Conservation (phyloP, 2,329 filamentous ascomycete species). For the Trichoderma sp. region DNA sequence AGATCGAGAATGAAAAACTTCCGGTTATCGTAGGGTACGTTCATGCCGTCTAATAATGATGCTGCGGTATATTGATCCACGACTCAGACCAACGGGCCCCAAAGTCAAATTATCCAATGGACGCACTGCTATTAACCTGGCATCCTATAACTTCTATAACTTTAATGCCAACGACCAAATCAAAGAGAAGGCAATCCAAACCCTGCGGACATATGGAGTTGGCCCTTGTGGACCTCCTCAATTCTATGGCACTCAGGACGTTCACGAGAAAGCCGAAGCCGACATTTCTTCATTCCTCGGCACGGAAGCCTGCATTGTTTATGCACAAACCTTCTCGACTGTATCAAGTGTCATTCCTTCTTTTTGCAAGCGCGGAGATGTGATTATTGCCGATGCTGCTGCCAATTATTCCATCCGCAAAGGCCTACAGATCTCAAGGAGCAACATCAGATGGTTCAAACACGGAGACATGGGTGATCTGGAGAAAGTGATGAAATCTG, state of each 20-base stretch:
- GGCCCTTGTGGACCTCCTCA: constrained; percentile 95
- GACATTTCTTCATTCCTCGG: constrained; percentile 93
- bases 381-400: constrained; percentile 91
- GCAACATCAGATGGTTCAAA: constrained; percentile 88
- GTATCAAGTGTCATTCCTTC: constrained; percentile 96
- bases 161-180: constrained; percentile 89
- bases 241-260: constrained; percentile 97
- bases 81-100: constrained; percentile 73
- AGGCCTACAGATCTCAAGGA: constrained; percentile 88
- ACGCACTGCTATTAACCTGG: constrained; percentile 87
- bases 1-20: constrained; percentile 76
- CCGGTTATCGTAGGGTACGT: constrained; percentile 82
- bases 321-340: constrained; percentile 93
- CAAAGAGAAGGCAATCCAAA: constrained; percentile 92
- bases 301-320: constrained; percentile 85
- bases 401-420: constrained; percentile 94
- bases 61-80: not conserved
- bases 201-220: constrained; percentile 90
- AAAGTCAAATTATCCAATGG: constrained; percentile 87
- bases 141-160: constrained; percentile 97
- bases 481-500: constrained; percentile 77
- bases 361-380: constrained; percentile 94
- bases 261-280: constrained; percentile 93
- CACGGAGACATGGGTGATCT: constrained; percentile 96
- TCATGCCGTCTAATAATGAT: not conserved